Evolutionary conservation across 495 filamentous ascomycete genomes (phyloP), one percentile per base, ranked within the genome.

Genomic region (Penicillium bovifimosum): DNA sequence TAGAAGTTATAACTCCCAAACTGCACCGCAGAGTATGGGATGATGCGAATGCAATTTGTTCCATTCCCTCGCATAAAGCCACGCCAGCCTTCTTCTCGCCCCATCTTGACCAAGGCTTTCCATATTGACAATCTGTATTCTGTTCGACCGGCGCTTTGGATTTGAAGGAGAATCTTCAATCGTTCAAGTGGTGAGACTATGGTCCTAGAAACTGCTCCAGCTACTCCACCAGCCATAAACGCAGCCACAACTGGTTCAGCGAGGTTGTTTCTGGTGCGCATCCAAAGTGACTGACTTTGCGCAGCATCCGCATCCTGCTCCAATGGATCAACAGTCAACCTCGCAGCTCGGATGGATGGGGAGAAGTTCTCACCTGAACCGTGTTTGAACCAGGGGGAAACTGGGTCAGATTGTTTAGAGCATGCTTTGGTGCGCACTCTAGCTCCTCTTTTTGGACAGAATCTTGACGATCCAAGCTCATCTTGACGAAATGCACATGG

Each of bases 1-100:
- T 97, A 98, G 56, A 97, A 86, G 64, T 92, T 96, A 68, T 97
- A 98, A 63, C 89, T 92, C 35, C 91, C 89, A 72, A 98, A 98
- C 67, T 98, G 93, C 18, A 98, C 93, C 1, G 93, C 93, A 35
- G 91, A 96, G 69, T 98, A 98, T 10, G 93, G 93, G 35, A 98
- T 88, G 47, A 98, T 98, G 43, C 93, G 87, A 61, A 97, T 90
- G 72, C 93, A 98, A 70, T 98, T 98, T 39, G 91, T 95, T 47
- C 93, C 93, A 65, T 98, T 98, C 27, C 93, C 93, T 55, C 90
- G 81, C 91, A 98, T 91, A 60, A 96, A 92, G 3, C 93, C 93
- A 65, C 81, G 83, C 88, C 89, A 96, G 17, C 93, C 93, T 73
- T 98, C 93, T 64, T 98, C 93, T 59, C 76, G 84, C 80, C 91